Percentiles rank a stretch among this genome's conserved stretches.
Evolutionary conservation across 306 rosid species (phyloP).

Genomic region (Albizia julibrissin): DNA sequence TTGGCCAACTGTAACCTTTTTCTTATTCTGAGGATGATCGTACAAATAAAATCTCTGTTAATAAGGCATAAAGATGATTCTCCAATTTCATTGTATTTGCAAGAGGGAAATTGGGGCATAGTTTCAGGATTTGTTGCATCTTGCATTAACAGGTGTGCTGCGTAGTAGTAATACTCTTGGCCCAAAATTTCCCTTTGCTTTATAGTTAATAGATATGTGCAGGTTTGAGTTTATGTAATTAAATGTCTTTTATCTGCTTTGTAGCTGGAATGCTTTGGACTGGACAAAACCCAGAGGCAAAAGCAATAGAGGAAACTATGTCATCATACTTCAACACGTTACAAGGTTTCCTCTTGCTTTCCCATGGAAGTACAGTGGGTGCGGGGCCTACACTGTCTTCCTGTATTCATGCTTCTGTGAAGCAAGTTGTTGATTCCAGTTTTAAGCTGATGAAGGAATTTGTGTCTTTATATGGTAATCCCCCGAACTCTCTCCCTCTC

Average conservation of each 20-base stretch:
- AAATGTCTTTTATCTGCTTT: conserved; percentile 23
- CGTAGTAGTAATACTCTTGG: background rate
- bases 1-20: background rate
- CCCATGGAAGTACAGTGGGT: conserved; percentile 68
- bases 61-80: background rate
- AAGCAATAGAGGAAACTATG: conserved; percentile 78
- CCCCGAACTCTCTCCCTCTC: background rate
- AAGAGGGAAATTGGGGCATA: background rate
- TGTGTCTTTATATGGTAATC: conserved; percentile 64
- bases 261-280: conserved; percentile 96
- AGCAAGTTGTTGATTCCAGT: conserved; percentile 78
- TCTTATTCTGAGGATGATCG: background rate
- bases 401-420: conserved; percentile 57
- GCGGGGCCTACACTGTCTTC: conserved; percentile 85
- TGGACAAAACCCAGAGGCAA: conserved; percentile 57
- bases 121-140: background rate
- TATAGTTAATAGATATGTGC: background rate
- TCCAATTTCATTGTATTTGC: background rate
- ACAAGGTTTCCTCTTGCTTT: conserved; percentile 82
- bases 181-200: background rate
- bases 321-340: conserved; percentile 67
- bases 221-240: conserved; percentile 10
- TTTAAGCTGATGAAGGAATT: conserved; percentile 72
- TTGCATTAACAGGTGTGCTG: background rate
- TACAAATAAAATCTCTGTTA: background rate